These are phyloP conservation scores for Trametes cinnabarina DNA, from an alignment of 768 basidiomycete genomes.

Conservation along the genomic window DNA sequence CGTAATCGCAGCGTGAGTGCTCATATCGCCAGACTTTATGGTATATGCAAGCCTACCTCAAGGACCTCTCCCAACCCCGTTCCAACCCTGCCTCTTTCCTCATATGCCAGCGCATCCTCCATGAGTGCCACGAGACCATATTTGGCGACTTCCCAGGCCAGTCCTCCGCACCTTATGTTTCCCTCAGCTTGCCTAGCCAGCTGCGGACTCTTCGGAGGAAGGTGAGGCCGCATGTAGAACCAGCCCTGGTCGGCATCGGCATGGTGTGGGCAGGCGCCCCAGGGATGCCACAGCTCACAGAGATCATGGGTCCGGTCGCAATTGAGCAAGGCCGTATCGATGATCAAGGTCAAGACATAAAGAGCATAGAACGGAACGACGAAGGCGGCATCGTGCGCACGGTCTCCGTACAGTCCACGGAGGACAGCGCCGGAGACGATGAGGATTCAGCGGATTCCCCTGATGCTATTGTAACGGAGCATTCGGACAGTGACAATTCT, in stretches of 20 bases:
- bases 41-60: constrained; percentile 97
- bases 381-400: constrained; percentile 37
- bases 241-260: constrained; percentile 83
- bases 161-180: constrained; percentile 63
- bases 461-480: constrained; percentile 30
- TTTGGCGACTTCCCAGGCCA: constrained; percentile 82
- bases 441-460: constrained; percentile 44
- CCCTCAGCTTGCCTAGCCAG: constrained; percentile 47
- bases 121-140: constrained; percentile 93
- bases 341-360: constrained; percentile 51
- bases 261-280: constrained; percentile 74
- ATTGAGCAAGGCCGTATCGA: constrained; percentile 85
- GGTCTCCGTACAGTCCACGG: constrained; percentile 27
- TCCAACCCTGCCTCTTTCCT: constrained; percentile 76
- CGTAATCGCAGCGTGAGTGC: background rate
- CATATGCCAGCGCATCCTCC: constrained; percentile 88
- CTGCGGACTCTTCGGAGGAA: constrained; percentile 55
- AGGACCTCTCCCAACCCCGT: constrained; percentile 62
- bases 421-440: constrained; percentile 29
- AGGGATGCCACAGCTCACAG: constrained; percentile 71
- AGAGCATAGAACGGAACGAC: constrained; percentile 47
- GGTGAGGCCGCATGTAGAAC: constrained; percentile 69
- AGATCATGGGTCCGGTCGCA: constrained; percentile 78
- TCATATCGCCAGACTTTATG: constrained; percentile 72
- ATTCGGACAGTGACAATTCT: background rate